Conservation (phyloP, 108 stramenopile species). For the Thalassiosira profunda region DNA sequence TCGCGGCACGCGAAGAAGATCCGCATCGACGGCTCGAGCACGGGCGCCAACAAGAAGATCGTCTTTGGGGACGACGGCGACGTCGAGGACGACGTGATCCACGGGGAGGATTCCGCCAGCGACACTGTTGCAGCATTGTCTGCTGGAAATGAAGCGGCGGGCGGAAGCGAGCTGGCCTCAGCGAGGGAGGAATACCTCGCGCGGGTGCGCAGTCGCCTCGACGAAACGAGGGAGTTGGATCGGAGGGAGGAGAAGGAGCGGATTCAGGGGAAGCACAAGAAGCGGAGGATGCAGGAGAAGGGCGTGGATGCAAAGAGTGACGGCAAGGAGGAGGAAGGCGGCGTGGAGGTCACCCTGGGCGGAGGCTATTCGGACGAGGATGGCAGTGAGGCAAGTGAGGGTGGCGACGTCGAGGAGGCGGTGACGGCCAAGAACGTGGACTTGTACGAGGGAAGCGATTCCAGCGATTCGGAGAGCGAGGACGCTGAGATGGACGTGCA, state of each 20-base stretch:
- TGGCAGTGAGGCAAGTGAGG: slow-evolving; percentile 19
- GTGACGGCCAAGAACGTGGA: slow-evolving; percentile 9
- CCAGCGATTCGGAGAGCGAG: slow-evolving; percentile 25
- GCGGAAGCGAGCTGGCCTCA: slow-evolving; percentile 39
- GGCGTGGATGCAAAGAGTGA: slow-evolving; percentile 27
- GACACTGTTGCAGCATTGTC: slow-evolving; percentile 10
- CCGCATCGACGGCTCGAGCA: slow-evolving; percentile 73
- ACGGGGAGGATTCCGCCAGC: slow-evolving; percentile 36
- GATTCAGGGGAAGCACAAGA: slow-evolving; percentile 82
- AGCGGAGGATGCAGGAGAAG: slow-evolving; percentile 71
- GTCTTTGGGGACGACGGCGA: slow-evolving; percentile 94
- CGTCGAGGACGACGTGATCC: slow-evolving; percentile 62
- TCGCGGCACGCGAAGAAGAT: slow-evolving; percentile 84
- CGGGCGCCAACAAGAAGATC: slow-evolving; percentile 66
- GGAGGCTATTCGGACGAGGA: slow-evolving; percentile 1
- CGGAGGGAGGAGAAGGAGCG: slow-evolving; percentile 79
- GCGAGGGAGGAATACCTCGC: slow-evolving; percentile 76
- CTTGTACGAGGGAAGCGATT: slow-evolving; percentile 13
- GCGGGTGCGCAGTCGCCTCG: slow-evolving; percentile 70
- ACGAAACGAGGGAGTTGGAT: slow-evolving; percentile 68
- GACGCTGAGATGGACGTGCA: slow-evolving; percentile 54
- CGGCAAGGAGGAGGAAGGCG: slow-evolving; percentile 18
- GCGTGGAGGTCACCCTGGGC: slow-evolving; percentile 31
- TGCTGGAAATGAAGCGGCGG: slow-evolving; percentile 4
- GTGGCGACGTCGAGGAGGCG: slow-evolving; percentile 8